Conservation (phyloP, 2,329 filamentous ascomycete species). For the Venturia asperata region DNA sequence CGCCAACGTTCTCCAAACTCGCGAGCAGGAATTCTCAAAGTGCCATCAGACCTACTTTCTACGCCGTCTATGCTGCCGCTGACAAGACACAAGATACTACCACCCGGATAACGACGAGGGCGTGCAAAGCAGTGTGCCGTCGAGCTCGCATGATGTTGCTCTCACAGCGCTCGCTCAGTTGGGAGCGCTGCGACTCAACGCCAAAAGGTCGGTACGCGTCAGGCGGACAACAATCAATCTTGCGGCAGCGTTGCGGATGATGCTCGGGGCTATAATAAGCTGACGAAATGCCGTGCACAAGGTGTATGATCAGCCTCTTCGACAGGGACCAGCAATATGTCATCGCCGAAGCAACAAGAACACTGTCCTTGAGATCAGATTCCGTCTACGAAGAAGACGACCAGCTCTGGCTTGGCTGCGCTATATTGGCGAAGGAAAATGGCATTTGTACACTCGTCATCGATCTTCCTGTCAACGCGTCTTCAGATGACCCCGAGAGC, state of each 20-base stretch:
- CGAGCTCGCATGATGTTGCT: conserved; percentile 33
- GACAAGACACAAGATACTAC: neutral
- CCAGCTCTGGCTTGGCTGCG: conserved; percentile 33
- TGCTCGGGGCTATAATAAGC: neutral
- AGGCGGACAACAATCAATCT: neutral
- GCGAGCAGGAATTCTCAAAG: conserved; percentile 4
- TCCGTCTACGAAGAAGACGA: conserved; percentile 26
- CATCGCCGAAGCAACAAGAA: conserved; percentile 46
- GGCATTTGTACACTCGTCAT: conserved; percentile 32
- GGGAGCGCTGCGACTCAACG: conserved; percentile 42
- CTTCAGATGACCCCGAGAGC: neutral
- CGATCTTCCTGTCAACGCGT: conserved; percentile 10
- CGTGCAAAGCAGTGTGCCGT: neutral
- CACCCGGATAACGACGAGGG: neutral
- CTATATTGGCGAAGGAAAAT: conserved; percentile 28
- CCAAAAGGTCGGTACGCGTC: conserved; percentile 30
- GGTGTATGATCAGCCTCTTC: conserved; percentile 46
- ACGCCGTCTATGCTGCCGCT: neutral
- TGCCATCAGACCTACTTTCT: neutral
- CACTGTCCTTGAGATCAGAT: conserved; percentile 36
- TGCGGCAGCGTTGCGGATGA: neutral
- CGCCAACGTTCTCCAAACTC: neutral
- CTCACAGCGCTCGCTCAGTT: conserved; percentile 45
- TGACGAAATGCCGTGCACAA: neutral
- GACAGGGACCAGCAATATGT: conserved; percentile 43